Percentiles rank a stretch among this genome's conserved stretches.
Conservation (phyloP, 2,329 filamentous ascomycete species). For the Elsinoe australis region DNA sequence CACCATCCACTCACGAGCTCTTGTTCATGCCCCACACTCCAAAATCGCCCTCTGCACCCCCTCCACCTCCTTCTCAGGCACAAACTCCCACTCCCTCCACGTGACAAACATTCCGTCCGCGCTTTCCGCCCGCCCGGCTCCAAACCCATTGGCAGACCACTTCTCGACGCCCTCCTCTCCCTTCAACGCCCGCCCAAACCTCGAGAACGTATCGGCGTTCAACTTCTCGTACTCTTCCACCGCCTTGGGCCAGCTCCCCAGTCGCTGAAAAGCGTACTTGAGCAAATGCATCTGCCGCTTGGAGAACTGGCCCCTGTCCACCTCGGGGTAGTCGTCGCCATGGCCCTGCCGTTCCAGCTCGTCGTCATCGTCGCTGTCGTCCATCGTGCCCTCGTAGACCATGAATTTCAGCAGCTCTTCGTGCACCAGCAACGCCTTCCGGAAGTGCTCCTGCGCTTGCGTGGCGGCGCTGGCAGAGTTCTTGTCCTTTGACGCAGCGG, state of each 20-base stretch:
- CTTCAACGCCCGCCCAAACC: constrained; percentile 36
- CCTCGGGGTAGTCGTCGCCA: constrained; percentile 21
- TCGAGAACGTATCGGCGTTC: constrained; percentile 28
- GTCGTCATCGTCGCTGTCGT: constrained; percentile 31
- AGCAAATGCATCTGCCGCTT: constrained; percentile 33
- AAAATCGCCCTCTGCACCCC: constrained; percentile 10
- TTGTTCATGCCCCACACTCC: no score
- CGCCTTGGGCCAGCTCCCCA: constrained; percentile 42
- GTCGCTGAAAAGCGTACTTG: constrained; percentile 36
- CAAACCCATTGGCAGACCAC: constrained; percentile 42
- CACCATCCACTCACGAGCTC: no score
- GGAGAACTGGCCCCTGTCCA: constrained; percentile 21
- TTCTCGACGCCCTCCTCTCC: constrained; percentile 41
- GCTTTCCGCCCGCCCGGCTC: constrained; percentile 41
- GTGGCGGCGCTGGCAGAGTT: constrained; percentile 25
- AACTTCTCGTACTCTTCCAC: constrained; percentile 43
- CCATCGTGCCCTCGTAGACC: constrained; percentile 20
- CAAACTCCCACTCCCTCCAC: neutral
- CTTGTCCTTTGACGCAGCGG: constrained; percentile 32
- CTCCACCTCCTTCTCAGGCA: neutral
- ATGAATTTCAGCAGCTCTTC: constrained; percentile 24
- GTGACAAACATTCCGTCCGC: constrained; percentile 15
- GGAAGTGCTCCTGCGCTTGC: constrained; percentile 34
- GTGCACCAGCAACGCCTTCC: constrained; percentile 32
- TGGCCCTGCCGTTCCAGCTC: constrained; percentile 26